These are phyloP conservation scores for Stereocaulon alpinum DNA, from an alignment of 495 filamentous ascomycete genomes.

Conservation along the genomic window DNA sequence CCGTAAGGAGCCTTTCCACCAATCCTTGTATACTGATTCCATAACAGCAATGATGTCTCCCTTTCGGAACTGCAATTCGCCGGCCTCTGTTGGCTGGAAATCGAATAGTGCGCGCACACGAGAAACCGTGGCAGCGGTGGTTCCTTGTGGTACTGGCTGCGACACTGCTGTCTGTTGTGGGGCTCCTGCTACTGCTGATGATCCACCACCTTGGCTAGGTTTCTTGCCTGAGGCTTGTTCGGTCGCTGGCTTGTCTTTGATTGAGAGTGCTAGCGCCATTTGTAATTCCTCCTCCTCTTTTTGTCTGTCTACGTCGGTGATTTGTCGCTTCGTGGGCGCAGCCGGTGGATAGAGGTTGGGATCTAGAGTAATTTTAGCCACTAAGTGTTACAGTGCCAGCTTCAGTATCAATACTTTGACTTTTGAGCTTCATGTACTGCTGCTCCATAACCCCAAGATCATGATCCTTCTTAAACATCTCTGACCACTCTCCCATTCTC, in stretches of 20 bases:
- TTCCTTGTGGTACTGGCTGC: constrained; percentile 51
- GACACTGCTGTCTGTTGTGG: constrained; percentile 33
- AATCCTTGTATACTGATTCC: constrained; percentile 97
- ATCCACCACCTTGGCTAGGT: constrained; percentile 27
- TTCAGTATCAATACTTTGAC: constrained; percentile 44
- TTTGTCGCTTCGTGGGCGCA: constrained; percentile 80
- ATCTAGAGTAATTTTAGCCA: constrained; percentile 42
- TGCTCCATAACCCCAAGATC: constrained; percentile 98
- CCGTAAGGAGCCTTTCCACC: constrained; percentile 94
- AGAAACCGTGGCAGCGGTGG: constrained; percentile 95
- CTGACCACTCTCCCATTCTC: constrained; percentile 89
- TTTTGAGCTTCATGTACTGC: constrained; percentile 80
- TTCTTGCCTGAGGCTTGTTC: constrained; percentile 24
- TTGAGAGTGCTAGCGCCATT: constrained; percentile 84
- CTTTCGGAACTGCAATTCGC: constrained; percentile 92
- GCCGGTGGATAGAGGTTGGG: constrained; percentile 87
- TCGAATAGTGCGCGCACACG: constrained; percentile 89
- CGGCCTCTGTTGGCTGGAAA: constrained; percentile 85
- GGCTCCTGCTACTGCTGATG: constrained; percentile 29
- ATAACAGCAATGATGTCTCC: constrained; percentile 95
- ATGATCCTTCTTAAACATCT: constrained; percentile 84
- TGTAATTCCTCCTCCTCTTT: constrained; percentile 97
- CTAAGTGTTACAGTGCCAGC: neutral
- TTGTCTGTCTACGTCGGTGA: constrained; percentile 80
- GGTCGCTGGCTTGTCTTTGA: constrained; percentile 62